These are phyloP conservation scores for Beauveria sp. DNA, from an alignment of 2,329 filamentous ascomycete species.

Conservation along the genomic window DNA sequence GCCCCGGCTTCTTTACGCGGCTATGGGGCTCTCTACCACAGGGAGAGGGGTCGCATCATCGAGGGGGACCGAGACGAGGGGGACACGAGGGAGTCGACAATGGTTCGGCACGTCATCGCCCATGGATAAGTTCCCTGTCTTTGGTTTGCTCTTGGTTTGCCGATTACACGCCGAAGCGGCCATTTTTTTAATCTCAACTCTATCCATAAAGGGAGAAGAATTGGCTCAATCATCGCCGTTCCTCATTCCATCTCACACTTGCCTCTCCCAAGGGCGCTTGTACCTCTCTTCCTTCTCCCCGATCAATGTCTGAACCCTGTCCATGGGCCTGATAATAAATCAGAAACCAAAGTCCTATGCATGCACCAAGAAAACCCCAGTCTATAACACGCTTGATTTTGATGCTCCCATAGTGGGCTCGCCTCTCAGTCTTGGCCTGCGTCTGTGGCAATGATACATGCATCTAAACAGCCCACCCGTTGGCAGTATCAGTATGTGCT, in stretches of 20 bases:
- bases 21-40: neutral
- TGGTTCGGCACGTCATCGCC: neutral
- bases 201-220: neutral
- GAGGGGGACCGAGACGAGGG: neutral
- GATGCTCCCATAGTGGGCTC: neutral
- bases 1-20: conserved; percentile 2
- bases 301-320: neutral
- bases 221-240: neutral
- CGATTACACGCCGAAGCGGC: too few species aligned
- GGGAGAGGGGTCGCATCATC: neutral
- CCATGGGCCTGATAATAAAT: neutral
- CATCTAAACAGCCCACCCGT: too few species aligned
- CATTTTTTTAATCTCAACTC: too few species aligned
- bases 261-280: neutral
- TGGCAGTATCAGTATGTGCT: too few species aligned
- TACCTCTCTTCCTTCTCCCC: neutral
- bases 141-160: too few species aligned
- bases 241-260: neutral
- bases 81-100: conserved; percentile 1
- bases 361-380: neutral
- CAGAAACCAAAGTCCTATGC: neutral
- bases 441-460: neutral
- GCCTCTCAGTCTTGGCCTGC: neutral
- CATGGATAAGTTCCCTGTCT: too few species aligned
- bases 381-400: neutral